phyloP scores from a whole-genome alignment of 345 rosid genomes.

The Lumnitzera littorea region DNA sequence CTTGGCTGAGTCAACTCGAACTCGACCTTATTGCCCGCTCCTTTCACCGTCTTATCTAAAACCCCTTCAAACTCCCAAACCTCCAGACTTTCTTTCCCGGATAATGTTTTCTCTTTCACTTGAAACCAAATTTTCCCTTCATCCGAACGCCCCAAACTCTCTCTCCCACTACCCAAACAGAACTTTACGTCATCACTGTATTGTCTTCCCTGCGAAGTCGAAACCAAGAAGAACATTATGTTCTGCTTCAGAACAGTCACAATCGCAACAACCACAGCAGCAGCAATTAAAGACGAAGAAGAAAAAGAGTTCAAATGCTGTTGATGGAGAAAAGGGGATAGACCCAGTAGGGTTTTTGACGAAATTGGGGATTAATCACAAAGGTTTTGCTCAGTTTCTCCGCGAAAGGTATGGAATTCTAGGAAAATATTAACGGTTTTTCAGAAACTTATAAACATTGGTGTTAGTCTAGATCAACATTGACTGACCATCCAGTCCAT shows the following conservation, averaged over 20 bases:
- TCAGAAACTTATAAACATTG: no score
- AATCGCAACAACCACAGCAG: conserved; percentile 12
- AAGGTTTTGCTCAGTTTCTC: conserved; percentile 73
- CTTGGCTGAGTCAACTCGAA: background rate
- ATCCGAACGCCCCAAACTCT: conserved; percentile 11
- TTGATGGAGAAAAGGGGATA: conserved; percentile 34
- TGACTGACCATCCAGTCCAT: no score
- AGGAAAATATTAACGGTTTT: no score
- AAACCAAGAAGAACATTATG: conserved; percentile 13
- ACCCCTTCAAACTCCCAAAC: conserved; percentile 7
- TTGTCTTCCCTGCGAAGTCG: conserved; percentile 7
- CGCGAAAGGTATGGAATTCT: conserved; percentile 62
- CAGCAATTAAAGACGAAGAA: conserved; percentile 28
- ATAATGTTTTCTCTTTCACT: conserved; percentile 27
- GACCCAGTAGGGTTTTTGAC: conserved; percentile 70
- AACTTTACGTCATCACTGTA: background rate
- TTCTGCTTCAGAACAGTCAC: conserved; percentile 36
- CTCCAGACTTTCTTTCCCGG: background rate
- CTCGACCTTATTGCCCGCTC: background rate
- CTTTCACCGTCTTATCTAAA: conserved; percentile 18
- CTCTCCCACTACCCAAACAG: conserved; percentile 13
- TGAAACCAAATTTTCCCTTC: conserved; percentile 16
- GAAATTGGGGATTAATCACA: conserved; percentile 65
- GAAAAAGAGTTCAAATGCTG: conserved; percentile 7
- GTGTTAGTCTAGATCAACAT: no score